These are phyloP conservation scores for Claviceps purpurea DNA, from an alignment of 2,329 filamentous ascomycete genomes.

Conservation along the genomic window DNA sequence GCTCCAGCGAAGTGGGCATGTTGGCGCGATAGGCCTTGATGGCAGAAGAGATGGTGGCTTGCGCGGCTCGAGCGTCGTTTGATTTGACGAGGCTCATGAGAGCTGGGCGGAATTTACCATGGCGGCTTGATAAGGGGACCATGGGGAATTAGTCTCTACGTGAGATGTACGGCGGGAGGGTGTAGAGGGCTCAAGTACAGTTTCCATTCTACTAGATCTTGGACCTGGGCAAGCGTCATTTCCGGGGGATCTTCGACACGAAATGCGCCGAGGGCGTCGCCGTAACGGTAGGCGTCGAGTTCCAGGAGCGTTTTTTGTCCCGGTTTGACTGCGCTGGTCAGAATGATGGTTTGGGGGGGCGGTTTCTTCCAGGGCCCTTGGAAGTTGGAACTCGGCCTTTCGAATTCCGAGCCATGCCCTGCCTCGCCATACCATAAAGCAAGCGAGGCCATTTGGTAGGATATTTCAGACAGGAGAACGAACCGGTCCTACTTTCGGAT, in stretches of 20 bases:
- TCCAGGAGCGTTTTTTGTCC: slow-evolving; percentile 38
- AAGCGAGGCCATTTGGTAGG: neutral
- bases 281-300: slow-evolving; percentile 49
- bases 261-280: slow-evolving; percentile 36
- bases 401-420: no score
- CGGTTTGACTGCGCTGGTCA: slow-evolving; percentile 19
- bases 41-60: slow-evolving; percentile 36
- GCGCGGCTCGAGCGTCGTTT: slow-evolving; percentile 39
- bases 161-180: no score
- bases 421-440: neutral
- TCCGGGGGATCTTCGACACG: slow-evolving; percentile 17
- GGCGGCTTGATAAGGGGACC: slow-evolving; percentile 26
- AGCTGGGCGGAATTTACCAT: slow-evolving; percentile 49
- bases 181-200: slow-evolving; percentile 33
- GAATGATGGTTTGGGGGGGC: neutral
- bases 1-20: slow-evolving; percentile 1
- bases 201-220: slow-evolving; percentile 56
- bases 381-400: no score
- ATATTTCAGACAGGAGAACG: slow-evolving; percentile 8
- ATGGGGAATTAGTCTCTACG: neutral
- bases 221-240: slow-evolving; percentile 45
- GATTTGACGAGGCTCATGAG: slow-evolving; percentile 47
- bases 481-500: slow-evolving; percentile 32
- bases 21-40: slow-evolving; percentile 31
- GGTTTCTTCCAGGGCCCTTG: no score